These are phyloP conservation scores for Termitomyces sp. DNA, from an alignment of 768 basidiomycete species.

Conservation along the genomic window DNA sequence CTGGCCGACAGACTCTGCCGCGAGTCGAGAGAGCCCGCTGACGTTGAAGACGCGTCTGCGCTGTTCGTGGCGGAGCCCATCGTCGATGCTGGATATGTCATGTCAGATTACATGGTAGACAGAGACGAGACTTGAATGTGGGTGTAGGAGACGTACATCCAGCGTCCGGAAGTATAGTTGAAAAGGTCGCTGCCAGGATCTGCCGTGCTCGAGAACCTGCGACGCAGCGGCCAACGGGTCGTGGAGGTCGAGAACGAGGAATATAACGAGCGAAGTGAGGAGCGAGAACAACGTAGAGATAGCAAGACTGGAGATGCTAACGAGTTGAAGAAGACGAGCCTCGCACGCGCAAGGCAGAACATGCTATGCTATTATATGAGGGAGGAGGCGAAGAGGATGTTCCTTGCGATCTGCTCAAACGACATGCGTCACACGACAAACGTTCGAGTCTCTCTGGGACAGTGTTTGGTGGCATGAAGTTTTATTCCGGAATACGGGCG, in stretches of 20 bases:
- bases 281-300: too few species aligned
- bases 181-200: background rate
- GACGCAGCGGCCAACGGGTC: background rate
- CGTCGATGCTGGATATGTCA: background rate
- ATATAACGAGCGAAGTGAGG: too few species aligned
- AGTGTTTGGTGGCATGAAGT: too few species aligned
- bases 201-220: background rate
- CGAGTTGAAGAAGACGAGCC: too few species aligned
- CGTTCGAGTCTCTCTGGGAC: too few species aligned
- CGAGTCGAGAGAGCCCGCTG: constrained; percentile 26
- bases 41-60: background rate
- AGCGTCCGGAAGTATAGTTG: background rate
- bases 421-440: too few species aligned
- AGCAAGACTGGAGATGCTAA: too few species aligned
- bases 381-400: too few species aligned
- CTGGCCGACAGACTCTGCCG: constrained; percentile 20
- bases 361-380: too few species aligned
- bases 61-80: background rate
- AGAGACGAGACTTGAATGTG: background rate
- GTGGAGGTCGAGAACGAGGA: background rate
- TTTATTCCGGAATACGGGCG: too few species aligned
- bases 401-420: too few species aligned
- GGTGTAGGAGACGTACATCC: background rate
- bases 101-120: background rate
- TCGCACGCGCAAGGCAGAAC: background rate